Evolutionary conservation across 176 grass and related monocot species (phyloP).

Genomic region (Zea mays): Zm-B73-REFERENCE-NAM-5.0 NC_050099.1:115230001-115230500

Average conservation of each 20-base stretch:
- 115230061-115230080: background rate
- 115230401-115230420: too few species aligned
- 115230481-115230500: background rate
- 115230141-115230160: background rate
- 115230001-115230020: too few species aligned
- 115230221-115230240: background rate
- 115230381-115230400: too few species aligned
- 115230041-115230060: background rate
- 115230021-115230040: too few species aligned
- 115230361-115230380: too few species aligned
- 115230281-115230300: background rate
- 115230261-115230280: background rate
- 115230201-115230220: background rate
- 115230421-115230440: too few species aligned
- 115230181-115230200: background rate
- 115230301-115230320: too few species aligned
- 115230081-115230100: background rate
- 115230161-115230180: background rate
- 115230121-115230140: background rate
- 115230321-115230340: too few species aligned
- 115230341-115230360: too few species aligned
- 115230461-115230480: background rate
- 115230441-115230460: too few species aligned
- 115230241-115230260: background rate
- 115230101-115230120: background rate